Conservation (phyloP, 139 green algal genomes). For the Tetraselmis chui region DNA sequence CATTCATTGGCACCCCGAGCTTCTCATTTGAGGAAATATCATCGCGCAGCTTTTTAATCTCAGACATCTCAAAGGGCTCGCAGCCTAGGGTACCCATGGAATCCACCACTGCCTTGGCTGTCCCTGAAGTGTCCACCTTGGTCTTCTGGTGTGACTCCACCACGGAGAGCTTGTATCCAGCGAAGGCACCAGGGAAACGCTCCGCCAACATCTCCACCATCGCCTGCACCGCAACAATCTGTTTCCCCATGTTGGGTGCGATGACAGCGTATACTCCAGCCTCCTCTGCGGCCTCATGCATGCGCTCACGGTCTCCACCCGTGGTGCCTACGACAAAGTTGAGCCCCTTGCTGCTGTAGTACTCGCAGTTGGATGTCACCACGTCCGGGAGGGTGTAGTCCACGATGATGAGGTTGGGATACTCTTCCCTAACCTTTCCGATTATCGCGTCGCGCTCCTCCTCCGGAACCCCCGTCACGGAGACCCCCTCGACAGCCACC, state of each 20-base stretch:
- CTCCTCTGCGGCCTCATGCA: constrained; percentile 50
- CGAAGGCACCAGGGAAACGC: constrained; percentile 90
- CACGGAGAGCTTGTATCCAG: constrained; percentile 85
- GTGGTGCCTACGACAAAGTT: constrained; percentile 99
- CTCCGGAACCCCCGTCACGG: constrained; percentile 46
- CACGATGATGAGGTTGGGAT: constrained; percentile 82
- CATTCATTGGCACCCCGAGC: background rate
- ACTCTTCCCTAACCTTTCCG: constrained; percentile 44
- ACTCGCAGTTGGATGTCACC: constrained; percentile 77
- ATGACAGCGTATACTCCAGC: constrained; percentile 84
- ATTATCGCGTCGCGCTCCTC: constrained; percentile 38
- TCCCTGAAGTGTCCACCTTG: constrained; percentile 91
- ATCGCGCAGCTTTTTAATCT: constrained; percentile 6
- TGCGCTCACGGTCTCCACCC: constrained; percentile 79
- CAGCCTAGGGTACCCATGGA: constrained; percentile 83
- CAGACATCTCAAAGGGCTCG: constrained; percentile 18
- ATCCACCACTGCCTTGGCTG: constrained; percentile 84
- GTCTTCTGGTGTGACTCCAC: constrained; percentile 92
- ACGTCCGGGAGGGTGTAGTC: constrained; percentile 91
- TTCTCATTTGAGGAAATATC: constrained; percentile 1
- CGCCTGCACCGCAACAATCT: constrained; percentile 88
- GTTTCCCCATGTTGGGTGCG: constrained; percentile 98
- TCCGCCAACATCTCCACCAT: constrained; percentile 88
- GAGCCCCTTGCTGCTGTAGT: constrained; percentile 71
- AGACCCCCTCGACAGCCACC: constrained; percentile 47